These are phyloP conservation scores for Neofusicoccum kwambonambiense DNA, from an alignment of 2,329 filamentous ascomycete genomes.

Conservation along the genomic window DNA sequence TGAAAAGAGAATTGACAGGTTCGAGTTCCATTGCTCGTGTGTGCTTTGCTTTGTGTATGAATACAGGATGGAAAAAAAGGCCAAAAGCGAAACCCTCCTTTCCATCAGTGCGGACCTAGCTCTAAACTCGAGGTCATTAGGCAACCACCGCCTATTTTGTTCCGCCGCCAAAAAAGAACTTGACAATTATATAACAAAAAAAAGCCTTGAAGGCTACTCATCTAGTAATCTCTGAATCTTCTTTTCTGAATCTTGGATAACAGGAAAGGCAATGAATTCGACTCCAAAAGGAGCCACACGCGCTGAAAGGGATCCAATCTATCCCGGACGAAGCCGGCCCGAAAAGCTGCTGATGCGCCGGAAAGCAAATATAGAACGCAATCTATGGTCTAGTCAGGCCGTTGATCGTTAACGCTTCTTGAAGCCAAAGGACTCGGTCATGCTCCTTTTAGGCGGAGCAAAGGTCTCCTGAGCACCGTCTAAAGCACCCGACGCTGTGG, in stretches of 20 bases:
- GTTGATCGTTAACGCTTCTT: neutral
- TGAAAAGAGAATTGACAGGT: neutral
- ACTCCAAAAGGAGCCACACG: neutral
- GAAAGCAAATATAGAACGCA: slow-evolving; percentile 1
- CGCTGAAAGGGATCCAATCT: neutral
- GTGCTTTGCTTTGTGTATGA: slow-evolving; percentile 11
- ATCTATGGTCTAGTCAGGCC: slow-evolving; percentile 10
- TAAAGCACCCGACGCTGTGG: neutral
- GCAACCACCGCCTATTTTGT: neutral
- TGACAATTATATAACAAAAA: neutral
- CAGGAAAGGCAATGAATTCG: neutral
- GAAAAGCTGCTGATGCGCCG: neutral
- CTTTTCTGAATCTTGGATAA: neutral
- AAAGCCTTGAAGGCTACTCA: neutral
- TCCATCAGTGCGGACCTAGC: neutral
- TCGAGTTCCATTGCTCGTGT: neutral
- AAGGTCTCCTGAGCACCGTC: neutral
- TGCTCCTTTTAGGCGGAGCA: neutral
- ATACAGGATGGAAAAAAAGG: neutral
- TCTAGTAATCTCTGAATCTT: neutral
- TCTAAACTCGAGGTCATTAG: neutral
- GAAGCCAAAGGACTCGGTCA: neutral
- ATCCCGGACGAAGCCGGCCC: slow-evolving; percentile 3
- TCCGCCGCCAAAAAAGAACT: neutral
- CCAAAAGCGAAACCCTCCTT: neutral